Evolutionary conservation across 768 basidiomycete species (phyloP).

Genomic region (Tylopilus cervinicoccineus): DNA sequence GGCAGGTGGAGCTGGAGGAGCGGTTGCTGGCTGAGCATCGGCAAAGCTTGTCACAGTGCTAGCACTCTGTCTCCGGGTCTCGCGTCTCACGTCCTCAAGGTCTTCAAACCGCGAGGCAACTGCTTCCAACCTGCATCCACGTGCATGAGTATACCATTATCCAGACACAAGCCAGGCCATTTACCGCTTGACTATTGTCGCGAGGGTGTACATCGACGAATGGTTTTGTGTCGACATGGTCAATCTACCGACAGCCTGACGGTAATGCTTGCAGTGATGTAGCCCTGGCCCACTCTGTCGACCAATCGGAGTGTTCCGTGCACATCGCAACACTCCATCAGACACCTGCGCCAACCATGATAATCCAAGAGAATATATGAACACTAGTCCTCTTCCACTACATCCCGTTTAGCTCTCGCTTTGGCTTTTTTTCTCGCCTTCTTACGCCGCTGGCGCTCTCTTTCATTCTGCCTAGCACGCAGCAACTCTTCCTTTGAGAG

Average conservation of each 20-base stretch:
- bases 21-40: slow-evolving; percentile 23
- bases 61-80: slow-evolving; percentile 25
- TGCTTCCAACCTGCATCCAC: slow-evolving; percentile 72
- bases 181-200: slow-evolving; percentile 81
- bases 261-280: background rate
- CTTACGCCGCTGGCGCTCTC: slow-evolving; percentile 70
- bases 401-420: slow-evolving; percentile 24
- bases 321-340: background rate
- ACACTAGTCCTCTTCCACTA: slow-evolving; percentile 11
- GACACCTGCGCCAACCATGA: background rate
- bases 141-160: background rate
- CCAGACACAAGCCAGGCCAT: slow-evolving; percentile 14
- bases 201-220: slow-evolving; percentile 63
- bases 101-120: slow-evolving; percentile 94
- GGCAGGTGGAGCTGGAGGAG: slow-evolving; percentile 32
- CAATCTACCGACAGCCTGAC: background rate
- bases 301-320: slow-evolving; percentile 21
- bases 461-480: slow-evolving; percentile 69
- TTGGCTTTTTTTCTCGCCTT: slow-evolving; percentile 70
- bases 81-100: slow-evolving; percentile 53
- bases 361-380: background rate
- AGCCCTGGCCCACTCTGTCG: background rate
- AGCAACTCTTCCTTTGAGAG: slow-evolving; percentile 65
- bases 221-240: slow-evolving; percentile 35
- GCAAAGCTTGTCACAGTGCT: slow-evolving; percentile 29